phyloP scores from a whole-genome alignment of 805 yeast species.

The Peterozyma toletana region DNA sequence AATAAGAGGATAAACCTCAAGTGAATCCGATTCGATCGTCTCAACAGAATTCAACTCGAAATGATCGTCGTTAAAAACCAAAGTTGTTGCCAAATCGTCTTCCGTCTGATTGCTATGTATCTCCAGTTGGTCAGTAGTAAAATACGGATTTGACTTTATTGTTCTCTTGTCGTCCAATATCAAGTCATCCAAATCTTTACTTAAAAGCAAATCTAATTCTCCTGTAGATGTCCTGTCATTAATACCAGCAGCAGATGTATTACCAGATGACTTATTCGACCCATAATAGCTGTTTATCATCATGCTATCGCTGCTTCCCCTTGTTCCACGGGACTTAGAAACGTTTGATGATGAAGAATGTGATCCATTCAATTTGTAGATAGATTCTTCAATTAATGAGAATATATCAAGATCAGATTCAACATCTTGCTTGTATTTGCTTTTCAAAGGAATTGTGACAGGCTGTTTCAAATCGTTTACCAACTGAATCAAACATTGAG shows the following conservation, averaged over 20 bases:
- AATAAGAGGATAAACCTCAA: constrained; percentile 18
- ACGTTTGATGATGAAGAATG: not conserved
- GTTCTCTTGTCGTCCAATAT: not conserved
- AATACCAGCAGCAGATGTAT: not conserved
- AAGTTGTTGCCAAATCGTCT: not conserved
- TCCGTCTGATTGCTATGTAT: too few relatives aligned
- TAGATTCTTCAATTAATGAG: constrained; percentile 30
- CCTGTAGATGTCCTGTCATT: not conserved
- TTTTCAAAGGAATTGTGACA: constrained; percentile 47
- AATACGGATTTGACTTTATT: not conserved
- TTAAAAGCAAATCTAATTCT: not conserved
- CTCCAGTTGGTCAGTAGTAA: too few relatives aligned
- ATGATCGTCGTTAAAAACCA: constrained; percentile 5
- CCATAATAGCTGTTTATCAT: constrained; percentile 1
- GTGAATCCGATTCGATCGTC: not conserved
- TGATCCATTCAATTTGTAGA: constrained; percentile 16
- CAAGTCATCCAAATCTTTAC: not conserved
- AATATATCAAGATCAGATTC: constrained; percentile 30
- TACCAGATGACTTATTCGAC: not conserved
- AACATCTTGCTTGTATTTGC: constrained; percentile 42
- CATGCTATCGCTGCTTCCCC: too few relatives aligned
- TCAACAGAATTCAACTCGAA: constrained; percentile 3
- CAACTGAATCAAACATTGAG: constrained; percentile 61
- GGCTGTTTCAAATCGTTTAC: constrained; percentile 70
- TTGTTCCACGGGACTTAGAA: not conserved